Evolutionary conservation across 257 asterid genomes (phyloP).

Genomic region (Buddleja alternifolia): DNA sequence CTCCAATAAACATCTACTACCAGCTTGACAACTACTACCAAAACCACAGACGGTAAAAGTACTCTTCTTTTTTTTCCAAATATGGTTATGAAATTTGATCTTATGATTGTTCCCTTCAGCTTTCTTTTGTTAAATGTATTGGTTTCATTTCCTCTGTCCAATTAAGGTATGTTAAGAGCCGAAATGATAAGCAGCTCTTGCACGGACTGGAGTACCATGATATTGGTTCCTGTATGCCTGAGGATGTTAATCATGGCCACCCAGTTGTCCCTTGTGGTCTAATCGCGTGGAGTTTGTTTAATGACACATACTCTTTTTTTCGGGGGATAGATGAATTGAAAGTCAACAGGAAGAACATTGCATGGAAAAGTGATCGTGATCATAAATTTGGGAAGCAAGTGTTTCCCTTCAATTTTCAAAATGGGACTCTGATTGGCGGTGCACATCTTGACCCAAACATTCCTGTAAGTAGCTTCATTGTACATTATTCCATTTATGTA

Average conservation of each 20-base stretch:
- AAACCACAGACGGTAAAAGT: slow-evolving; percentile 72
- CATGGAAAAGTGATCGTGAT: slow-evolving; percentile 85
- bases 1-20: slow-evolving; percentile 75
- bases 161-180: slow-evolving; percentile 75
- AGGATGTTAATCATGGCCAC: slow-evolving; percentile 55
- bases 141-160: slow-evolving; percentile 23
- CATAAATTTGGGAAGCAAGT: slow-evolving; percentile 78
- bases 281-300: slow-evolving; percentile 82
- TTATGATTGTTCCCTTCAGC: slow-evolving; percentile 1
- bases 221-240: slow-evolving; percentile 63
- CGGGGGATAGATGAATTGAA: slow-evolving; percentile 55
- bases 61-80: slow-evolving; percentile 6
- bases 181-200: slow-evolving; percentile 69
- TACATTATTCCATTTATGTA: neutral
- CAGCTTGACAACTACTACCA: slow-evolving; percentile 87
- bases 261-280: slow-evolving; percentile 86
- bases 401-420: slow-evolving; percentile 74
- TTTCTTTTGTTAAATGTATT: slow-evolving; percentile 16
- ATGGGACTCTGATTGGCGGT: slow-evolving; percentile 74
- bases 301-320: slow-evolving; percentile 67
- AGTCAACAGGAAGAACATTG: slow-evolving; percentile 63
- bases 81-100: slow-evolving; percentile 13
- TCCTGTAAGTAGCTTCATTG: slow-evolving; percentile 56
- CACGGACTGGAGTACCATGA: slow-evolving; percentile 53
- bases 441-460: slow-evolving; percentile 60